phyloP scores from a whole-genome alignment of 2,329 filamentous ascomycete genomes.

The Phyllachora maydis region DNA sequence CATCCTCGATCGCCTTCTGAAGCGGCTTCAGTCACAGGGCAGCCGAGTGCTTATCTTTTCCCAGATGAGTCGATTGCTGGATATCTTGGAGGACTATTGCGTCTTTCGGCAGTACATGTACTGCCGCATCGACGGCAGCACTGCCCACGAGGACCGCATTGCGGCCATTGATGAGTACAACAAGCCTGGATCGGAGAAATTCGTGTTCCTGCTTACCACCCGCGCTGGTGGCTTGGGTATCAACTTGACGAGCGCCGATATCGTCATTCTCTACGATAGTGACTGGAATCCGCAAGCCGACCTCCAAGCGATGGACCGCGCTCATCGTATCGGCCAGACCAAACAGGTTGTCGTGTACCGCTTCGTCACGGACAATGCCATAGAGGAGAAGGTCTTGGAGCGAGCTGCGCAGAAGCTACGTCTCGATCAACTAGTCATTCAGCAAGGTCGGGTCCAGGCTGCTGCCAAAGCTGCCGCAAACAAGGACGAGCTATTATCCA shows the following conservation, averaged over 20 bases:
- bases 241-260: conserved; percentile 87
- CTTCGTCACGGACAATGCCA: conserved; percentile 94
- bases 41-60: conserved; percentile 98
- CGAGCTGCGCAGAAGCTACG: conserved; percentile 91
- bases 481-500: conserved; percentile 87
- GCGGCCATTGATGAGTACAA: conserved; percentile 98
- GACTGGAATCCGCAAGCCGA: conserved; percentile 99
- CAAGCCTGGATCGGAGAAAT: conserved; percentile 85
- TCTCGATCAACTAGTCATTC: conserved; percentile 91
- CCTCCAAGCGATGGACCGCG: conserved; percentile 95
- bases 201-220: conserved; percentile 87
- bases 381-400: conserved; percentile 95
- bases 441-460: conserved; percentile 84
- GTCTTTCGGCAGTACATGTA: conserved; percentile 91
- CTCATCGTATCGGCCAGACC: conserved; percentile 94
- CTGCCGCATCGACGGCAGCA: conserved; percentile 91
- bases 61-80: conserved; percentile 92
- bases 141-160: conserved; percentile 93
- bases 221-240: conserved; percentile 91
- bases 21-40: conserved; percentile 63
- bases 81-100: conserved; percentile 96
- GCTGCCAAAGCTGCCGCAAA: conserved; percentile 80
- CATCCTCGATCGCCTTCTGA: conserved; percentile 80
- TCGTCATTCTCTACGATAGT: conserved; percentile 90
- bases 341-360: conserved; percentile 95